These are phyloP conservation scores for Metschnikowia similis DNA, from an alignment of 805 yeast genomes.

Conservation along the genomic window DNA sequence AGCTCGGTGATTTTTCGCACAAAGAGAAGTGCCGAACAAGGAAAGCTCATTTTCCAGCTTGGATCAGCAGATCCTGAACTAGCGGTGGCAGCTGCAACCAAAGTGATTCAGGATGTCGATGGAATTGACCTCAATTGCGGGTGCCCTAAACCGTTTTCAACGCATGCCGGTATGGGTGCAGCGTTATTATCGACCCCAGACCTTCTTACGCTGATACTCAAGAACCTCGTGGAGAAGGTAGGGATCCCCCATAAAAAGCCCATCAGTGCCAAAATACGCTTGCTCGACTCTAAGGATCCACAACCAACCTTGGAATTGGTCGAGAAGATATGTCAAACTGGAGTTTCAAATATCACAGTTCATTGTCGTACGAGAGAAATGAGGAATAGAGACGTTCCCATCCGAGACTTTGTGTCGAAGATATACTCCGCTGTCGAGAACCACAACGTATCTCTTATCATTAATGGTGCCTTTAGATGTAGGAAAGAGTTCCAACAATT, in stretches of 20 bases:
- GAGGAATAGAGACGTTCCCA: conserved; percentile 83
- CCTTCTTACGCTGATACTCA: conserved; percentile 62
- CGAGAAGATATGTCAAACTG: conserved; percentile 53
- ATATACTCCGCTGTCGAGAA: conserved; percentile 59
- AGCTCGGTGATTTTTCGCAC: conserved; percentile 70
- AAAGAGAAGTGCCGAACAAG: conserved; percentile 54
- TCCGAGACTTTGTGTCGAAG: conserved; percentile 61
- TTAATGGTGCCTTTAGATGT: conserved; percentile 72
- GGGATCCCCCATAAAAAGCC: conserved; percentile 76
- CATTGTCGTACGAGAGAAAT: conserved; percentile 88
- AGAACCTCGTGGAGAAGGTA: conserved; percentile 66
- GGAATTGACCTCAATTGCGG: conserved; percentile 96
- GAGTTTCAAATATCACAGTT: conserved; percentile 78
- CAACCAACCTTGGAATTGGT: conserved; percentile 57
- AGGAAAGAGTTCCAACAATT: conserved; percentile 51
- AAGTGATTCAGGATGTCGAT: conserved; percentile 80
- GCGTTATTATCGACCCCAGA: conserved; percentile 84
- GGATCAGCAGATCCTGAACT: conserved; percentile 81
- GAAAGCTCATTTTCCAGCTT: conserved; percentile 76
- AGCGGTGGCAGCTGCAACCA: conserved; percentile 83
- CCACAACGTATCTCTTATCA: conserved; percentile 64
- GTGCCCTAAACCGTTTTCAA: conserved; percentile 93
- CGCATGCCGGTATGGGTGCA: conserved; percentile 98
- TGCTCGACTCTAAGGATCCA: conserved; percentile 57
- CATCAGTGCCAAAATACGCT: conserved; percentile 85